Percentiles rank a stretch among this genome's conserved stretches.
Conservation (phyloP, 1,284 basidiomycete genomes). For the Sphagnurus paluster region DNA sequence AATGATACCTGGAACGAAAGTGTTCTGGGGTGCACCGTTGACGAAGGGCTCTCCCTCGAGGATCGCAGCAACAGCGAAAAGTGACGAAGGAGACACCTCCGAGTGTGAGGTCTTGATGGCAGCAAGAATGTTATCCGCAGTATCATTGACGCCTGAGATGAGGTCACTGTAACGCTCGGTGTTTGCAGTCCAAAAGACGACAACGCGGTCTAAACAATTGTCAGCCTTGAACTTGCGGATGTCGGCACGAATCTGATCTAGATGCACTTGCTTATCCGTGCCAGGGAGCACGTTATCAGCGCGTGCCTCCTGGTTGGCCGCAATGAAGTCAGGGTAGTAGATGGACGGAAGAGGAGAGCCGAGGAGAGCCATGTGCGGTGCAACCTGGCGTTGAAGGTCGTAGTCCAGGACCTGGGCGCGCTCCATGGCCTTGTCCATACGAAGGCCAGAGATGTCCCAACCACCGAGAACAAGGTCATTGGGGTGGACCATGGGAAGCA, state of each 20-base stretch:
- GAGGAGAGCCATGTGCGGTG: slow-evolving; percentile 81
- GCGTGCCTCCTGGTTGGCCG: slow-evolving; percentile 95
- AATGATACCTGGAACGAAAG: slow-evolving; percentile 95
- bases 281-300: slow-evolving; percentile 93
- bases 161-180: slow-evolving; percentile 98
- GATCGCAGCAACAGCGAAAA: slow-evolving; percentile 96
- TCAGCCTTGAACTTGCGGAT: slow-evolving; percentile 91
- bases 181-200: slow-evolving; percentile 99
- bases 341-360: slow-evolving; percentile 90
- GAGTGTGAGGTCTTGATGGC: slow-evolving; percentile 85
- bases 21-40: slow-evolving; percentile 99
- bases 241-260: slow-evolving; percentile 90
- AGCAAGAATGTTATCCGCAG: slow-evolving; percentile 84
- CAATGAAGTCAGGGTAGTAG: slow-evolving; percentile 96
- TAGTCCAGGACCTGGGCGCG: slow-evolving; percentile 95
- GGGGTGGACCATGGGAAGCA: slow-evolving; percentile 98
- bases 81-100: slow-evolving; percentile 93
- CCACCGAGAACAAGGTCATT: slow-evolving; percentile 98
- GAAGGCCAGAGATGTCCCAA: slow-evolving; percentile 92
- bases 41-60: slow-evolving; percentile 95
- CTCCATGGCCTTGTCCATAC: slow-evolving; percentile 91
- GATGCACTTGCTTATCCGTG: slow-evolving; percentile 85
- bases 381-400: slow-evolving; percentile 95
- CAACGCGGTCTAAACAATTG: slow-evolving; percentile 82
- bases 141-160: slow-evolving; percentile 94